A percentile compares a stretch with the other conserved stretches of the same genome.
phyloP scores from a whole-genome alignment of 2,329 filamentous ascomycete species.

The Fusarium mexicanum region DNA sequence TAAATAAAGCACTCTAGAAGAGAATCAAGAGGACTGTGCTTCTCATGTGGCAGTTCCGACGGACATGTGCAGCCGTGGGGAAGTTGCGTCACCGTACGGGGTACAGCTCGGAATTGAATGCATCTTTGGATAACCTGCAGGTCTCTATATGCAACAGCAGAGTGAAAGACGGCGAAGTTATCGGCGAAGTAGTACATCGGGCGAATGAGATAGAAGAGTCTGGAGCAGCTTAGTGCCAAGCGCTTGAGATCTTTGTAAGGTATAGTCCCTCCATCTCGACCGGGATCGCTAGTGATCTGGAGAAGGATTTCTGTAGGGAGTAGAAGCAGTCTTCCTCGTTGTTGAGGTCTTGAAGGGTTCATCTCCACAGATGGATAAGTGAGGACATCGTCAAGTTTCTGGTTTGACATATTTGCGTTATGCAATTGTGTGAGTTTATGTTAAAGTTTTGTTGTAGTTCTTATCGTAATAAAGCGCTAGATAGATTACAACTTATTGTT shows the following conservation, averaged over 20 bases:
- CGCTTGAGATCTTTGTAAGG: background rate
- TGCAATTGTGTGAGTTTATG: background rate
- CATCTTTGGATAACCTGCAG: background rate
- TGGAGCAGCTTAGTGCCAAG: background rate
- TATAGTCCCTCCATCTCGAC: background rate
- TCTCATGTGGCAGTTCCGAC: background rate
- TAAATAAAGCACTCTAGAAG: background rate
- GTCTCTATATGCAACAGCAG: background rate
- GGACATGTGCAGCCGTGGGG: background rate
- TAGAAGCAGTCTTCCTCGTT: background rate
- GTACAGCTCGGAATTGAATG: background rate
- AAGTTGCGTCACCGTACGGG: no score
- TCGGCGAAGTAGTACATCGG: background rate
- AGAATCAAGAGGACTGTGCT: background rate
- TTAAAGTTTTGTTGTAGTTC: no score
- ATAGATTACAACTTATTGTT: no score
- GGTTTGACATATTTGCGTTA: background rate
- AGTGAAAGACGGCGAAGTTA: background rate
- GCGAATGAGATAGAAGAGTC: background rate
- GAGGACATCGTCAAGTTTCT: accelerated
- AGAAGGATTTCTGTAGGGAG: background rate
- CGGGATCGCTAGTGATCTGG: background rate
- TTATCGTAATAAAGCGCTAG: no score
- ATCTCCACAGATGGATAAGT: background rate
- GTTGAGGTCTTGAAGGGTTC: background rate